Conservation (phyloP, 2,329 filamentous ascomycete genomes). For the Phialophora chinensis region DNA sequence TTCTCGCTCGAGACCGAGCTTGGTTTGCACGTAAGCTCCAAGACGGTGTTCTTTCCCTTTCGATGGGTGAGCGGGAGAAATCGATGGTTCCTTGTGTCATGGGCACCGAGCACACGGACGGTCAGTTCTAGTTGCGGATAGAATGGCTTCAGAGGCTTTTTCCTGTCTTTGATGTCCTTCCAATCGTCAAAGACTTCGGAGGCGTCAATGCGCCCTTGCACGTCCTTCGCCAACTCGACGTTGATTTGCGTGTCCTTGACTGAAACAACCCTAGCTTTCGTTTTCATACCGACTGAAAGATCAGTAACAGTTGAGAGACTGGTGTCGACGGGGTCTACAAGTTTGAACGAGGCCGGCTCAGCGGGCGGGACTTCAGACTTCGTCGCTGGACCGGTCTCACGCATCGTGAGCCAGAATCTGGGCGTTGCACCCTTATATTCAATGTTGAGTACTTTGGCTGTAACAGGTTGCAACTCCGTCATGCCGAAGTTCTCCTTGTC, state of each 20-base stretch:
- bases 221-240: constrained; percentile 81
- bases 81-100: constrained; percentile 86
- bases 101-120: constrained; percentile 81
- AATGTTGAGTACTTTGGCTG: constrained; percentile 72
- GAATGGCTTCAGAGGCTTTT: constrained; percentile 78
- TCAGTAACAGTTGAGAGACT: constrained; percentile 71
- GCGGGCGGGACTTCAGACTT: constrained; percentile 38
- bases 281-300: constrained; percentile 72
- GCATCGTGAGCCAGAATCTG: constrained; percentile 71
- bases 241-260: constrained; percentile 93
- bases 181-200: constrained; percentile 88
- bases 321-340: constrained; percentile 68
- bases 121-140: constrained; percentile 71
- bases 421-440: constrained; percentile 66
- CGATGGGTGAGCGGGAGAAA: constrained; percentile 92
- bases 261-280: constrained; percentile 79
- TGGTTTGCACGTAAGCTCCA: constrained; percentile 84
- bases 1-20: constrained; percentile 61
- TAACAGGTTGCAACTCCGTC: constrained; percentile 75
- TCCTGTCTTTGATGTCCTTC: constrained; percentile 83
- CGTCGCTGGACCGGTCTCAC: constrained; percentile 46
- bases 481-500: constrained; percentile 77
- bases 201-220: constrained; percentile 90
- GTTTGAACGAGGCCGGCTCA: constrained; percentile 46
- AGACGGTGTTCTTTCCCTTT: constrained; percentile 75